Percentiles rank a stretch among this genome's conserved stretches.
phyloP scores from a whole-genome alignment of 2,329 filamentous ascomycete genomes.

The Didymella keratinophila region DNA sequence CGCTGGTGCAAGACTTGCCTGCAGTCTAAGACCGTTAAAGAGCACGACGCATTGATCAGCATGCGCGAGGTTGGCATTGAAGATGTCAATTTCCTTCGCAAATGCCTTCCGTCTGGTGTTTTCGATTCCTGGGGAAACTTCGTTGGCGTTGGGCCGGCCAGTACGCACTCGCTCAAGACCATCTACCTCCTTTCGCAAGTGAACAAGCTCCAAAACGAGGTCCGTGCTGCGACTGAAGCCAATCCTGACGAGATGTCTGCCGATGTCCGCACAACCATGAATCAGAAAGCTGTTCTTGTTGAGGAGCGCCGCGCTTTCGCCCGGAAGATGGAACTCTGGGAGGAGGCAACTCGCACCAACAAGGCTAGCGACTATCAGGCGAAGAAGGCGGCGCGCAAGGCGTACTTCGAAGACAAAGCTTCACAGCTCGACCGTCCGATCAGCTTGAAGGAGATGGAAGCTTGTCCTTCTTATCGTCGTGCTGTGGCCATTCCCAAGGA shows the following conservation, averaged over 20 bases:
- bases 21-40: conserved; percentile 42
- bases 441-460: conserved; percentile 42
- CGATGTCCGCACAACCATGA: conserved; percentile 35
- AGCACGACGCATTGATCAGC: conserved; percentile 41
- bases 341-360: conserved; percentile 41
- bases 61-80: conserved; percentile 38
- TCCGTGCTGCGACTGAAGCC: conserved; percentile 25
- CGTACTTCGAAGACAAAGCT: conserved; percentile 50
- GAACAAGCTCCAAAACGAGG: conserved; percentile 38
- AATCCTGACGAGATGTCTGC: conserved; percentile 29
- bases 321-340: conserved; percentile 49
- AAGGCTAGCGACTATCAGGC: conserved; percentile 42
- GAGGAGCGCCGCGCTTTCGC: conserved; percentile 46
- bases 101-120: conserved; percentile 45
- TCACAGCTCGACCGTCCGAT: conserved; percentile 50
- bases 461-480: conserved; percentile 51
- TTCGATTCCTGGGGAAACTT: conserved; percentile 53
- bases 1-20: conserved; percentile 54
- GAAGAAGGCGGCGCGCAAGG: conserved; percentile 46
- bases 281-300: conserved; percentile 34
- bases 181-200: conserved; percentile 45
- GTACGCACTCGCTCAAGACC: conserved; percentile 45
- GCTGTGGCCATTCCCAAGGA: conserved; percentile 52
- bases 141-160: conserved; percentile 46
- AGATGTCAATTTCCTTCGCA: conserved; percentile 39